Conservation (phyloP, 768 basidiomycete species). For the Hypholoma sublateritium region DNA sequence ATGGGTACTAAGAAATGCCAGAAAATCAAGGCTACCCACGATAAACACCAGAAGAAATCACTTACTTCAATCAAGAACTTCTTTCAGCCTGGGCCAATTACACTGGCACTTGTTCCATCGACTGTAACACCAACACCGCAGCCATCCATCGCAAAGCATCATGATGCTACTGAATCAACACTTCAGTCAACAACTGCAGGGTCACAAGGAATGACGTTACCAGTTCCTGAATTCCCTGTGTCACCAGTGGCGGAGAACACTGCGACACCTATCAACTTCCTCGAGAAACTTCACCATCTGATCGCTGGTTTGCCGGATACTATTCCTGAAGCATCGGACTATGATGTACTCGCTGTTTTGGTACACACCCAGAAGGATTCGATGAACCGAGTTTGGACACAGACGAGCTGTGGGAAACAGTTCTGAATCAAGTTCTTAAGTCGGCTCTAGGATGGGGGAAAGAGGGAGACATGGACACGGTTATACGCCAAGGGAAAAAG, state of each 20-base stretch:
- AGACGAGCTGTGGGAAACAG: background rate
- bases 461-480: background rate
- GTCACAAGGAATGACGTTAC: background rate
- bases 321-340: background rate
- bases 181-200: background rate
- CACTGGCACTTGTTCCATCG: background rate
- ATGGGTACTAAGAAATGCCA: background rate
- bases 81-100: background rate
- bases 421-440: background rate
- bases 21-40: background rate
- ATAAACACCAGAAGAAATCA: background rate
- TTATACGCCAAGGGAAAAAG: background rate
- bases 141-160: background rate
- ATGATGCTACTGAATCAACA: background rate
- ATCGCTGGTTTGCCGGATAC: background rate
- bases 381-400: background rate
- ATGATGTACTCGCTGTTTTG: background rate
- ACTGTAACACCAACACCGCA: background rate
- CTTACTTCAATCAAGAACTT: background rate
- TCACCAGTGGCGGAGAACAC: background rate
- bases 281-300: background rate
- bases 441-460: background rate
- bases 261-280: background rate
- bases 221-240: background rate
- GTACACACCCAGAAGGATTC: background rate